Conservation (phyloP, 257 asterid genomes). For the Plantago major region DNA sequence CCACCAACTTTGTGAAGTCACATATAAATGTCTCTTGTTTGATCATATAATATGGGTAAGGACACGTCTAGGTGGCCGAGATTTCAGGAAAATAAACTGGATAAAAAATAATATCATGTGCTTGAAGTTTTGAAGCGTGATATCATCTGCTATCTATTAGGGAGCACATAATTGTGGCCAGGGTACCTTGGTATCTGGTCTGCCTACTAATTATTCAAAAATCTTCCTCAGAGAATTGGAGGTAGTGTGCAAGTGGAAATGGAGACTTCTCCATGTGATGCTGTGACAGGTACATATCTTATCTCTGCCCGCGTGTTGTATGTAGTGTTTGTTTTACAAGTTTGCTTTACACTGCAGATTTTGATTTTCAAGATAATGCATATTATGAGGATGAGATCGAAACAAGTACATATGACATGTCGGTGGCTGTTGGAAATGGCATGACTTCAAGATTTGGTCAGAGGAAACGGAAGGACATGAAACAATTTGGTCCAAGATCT, state of each 20-base stretch:
- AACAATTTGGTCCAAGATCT: slow-evolving; percentile 51
- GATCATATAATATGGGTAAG: too few species aligned
- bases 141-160: slow-evolving; percentile 3
- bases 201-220: slow-evolving; percentile 13
- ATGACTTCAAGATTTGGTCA: slow-evolving; percentile 55
- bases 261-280: slow-evolving; percentile 71
- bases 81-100: not conserved
- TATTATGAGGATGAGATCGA: slow-evolving; percentile 83
- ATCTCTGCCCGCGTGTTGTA: slow-evolving; percentile 19
- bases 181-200: slow-evolving; percentile 12
- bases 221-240: slow-evolving; percentile 54
- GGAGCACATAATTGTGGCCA: not conserved
- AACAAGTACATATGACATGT: slow-evolving; percentile 50
- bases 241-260: slow-evolving; percentile 63
- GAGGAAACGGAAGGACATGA: slow-evolving; percentile 56
- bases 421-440: slow-evolving; percentile 44
- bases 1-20: too few species aligned
- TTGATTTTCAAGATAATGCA: slow-evolving; percentile 51
- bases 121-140: not conserved
- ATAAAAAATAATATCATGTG: not conserved
- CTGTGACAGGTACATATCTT: slow-evolving; percentile 52
- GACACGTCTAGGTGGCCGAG: too few species aligned
- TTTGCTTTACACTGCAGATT: slow-evolving; percentile 35
- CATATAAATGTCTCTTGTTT: too few species aligned
- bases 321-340: slow-evolving; percentile 18